These are phyloP conservation scores for Cichorium intybus DNA, from an alignment of 140 eudicot species.

Conservation along the genomic window DNA sequence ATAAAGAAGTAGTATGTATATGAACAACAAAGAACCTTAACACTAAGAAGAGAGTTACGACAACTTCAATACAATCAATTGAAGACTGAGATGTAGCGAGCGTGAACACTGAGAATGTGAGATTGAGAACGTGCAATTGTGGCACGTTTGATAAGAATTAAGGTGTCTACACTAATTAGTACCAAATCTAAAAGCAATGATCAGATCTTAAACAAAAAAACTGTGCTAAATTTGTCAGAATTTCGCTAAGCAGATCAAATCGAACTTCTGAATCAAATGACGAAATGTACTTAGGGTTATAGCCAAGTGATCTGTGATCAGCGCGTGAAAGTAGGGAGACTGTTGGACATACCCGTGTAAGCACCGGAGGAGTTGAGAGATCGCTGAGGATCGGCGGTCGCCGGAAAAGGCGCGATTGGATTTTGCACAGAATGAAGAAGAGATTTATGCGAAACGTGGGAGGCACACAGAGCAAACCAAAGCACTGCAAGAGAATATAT, in stretches of 20 bases:
- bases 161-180: neutral
- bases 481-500: neutral
- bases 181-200: conserved; percentile 4
- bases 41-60: neutral
- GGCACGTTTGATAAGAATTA: conserved; percentile 5
- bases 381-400: conserved; percentile 23
- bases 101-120: neutral
- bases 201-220: neutral
- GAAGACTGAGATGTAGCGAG: neutral
- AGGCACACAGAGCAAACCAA: neutral
- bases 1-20: neutral
- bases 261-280: conserved; percentile 8
- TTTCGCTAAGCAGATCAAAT: conserved; percentile 12
- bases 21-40: neutral
- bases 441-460: conserved; percentile 10
- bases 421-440: neutral
- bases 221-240: neutral
- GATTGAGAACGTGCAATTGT: neutral
- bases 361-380: conserved; percentile 13
- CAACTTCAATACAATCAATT: neutral
- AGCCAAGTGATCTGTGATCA: conserved; percentile 11
- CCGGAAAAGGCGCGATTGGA: conserved; percentile 30
- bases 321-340: conserved; percentile 6
- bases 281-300: conserved; percentile 9
- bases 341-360: conserved; percentile 12